Evolutionary conservation across 2,329 filamentous ascomycete genomes (phyloP).

Genomic region (Chaetomium sp.): DNA sequence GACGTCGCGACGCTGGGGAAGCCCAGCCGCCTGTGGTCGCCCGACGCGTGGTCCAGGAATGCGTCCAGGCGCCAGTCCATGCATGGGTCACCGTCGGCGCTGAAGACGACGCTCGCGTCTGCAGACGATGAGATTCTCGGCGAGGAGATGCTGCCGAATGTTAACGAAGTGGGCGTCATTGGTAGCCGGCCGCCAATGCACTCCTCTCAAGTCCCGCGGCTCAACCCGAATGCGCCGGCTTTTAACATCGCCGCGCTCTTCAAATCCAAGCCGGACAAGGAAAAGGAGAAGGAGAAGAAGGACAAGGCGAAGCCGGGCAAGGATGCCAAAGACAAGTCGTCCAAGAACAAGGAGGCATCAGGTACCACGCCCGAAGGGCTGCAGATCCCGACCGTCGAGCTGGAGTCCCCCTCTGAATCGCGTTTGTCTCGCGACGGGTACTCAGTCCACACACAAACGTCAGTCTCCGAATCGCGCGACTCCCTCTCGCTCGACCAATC

Average conservation of each 20-base stretch:
- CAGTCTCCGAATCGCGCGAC: constrained; percentile 54
- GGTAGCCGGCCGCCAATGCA: constrained; percentile 62
- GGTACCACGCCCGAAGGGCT: constrained; percentile 29
- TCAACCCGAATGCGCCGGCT: constrained; percentile 85
- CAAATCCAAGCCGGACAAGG: constrained; percentile 34
- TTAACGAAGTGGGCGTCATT: constrained; percentile 62
- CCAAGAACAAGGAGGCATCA: constrained; percentile 30
- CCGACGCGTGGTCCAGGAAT: constrained; percentile 55
- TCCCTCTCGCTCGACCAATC: constrained; percentile 50
- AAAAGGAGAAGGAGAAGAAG: constrained; percentile 36
- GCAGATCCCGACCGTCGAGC: constrained; percentile 34
- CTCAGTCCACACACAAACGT: constrained; percentile 53
- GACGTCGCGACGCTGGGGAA: constrained; percentile 39
- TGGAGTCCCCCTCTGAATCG: constrained; percentile 46
- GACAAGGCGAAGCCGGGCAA: constrained; percentile 30
- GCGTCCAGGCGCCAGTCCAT: constrained; percentile 76
- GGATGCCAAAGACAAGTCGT: constrained; percentile 34
- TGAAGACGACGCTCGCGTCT: constrained; percentile 55
- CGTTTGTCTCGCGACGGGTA: constrained; percentile 50
- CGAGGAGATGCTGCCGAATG: constrained; percentile 48
- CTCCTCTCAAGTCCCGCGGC: constrained; percentile 31
- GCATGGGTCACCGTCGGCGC: constrained; percentile 63
- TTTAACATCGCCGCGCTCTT: constrained; percentile 68
- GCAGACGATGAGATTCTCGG: constrained; percentile 60
- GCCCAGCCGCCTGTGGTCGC: constrained; percentile 58